Conservation (phyloP, 768 basidiomycete species). For the Trametes sanguinea region DNA sequence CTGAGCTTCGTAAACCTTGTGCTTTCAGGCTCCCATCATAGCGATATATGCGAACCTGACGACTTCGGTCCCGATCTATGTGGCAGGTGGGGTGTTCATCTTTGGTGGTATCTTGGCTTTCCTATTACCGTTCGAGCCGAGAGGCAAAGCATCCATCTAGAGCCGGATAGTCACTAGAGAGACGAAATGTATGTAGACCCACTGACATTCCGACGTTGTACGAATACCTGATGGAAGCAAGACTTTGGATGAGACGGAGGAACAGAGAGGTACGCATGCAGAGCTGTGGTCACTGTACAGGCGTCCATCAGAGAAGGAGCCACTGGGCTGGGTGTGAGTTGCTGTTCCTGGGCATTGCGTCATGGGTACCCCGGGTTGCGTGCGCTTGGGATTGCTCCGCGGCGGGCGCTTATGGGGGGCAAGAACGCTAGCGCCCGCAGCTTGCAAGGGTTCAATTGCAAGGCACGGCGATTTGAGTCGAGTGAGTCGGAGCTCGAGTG, state of each 20-base stretch:
- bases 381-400: background rate
- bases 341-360: background rate
- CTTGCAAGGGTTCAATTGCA: too few relatives aligned
- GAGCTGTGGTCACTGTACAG: too few relatives aligned
- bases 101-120: conserved; percentile 49
- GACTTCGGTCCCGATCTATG: conserved; percentile 55
- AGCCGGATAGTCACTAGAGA: background rate
- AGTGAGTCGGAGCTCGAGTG: background rate
- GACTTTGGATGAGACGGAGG: too few relatives aligned
- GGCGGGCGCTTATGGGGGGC: background rate
- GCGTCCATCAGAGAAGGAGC: too few relatives aligned
- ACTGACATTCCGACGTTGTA: too few relatives aligned
- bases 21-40: conserved; percentile 48
- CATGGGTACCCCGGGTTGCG: background rate
- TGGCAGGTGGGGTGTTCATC: conserved; percentile 55
- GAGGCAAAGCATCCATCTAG: conserved; percentile 54
- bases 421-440: background rate
- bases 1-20: background rate
- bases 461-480: too few relatives aligned
- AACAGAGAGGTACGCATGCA: too few relatives aligned
- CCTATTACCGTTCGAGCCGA: conserved; percentile 57
- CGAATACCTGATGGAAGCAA: too few relatives aligned
- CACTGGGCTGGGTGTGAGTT: too few relatives aligned
- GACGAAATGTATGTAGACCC: too few relatives aligned
- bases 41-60: conserved; percentile 50